Base-by-base conservation (phyloP, 2,329 filamentous ascomycete species). In the Alternaria sp. region DNA sequence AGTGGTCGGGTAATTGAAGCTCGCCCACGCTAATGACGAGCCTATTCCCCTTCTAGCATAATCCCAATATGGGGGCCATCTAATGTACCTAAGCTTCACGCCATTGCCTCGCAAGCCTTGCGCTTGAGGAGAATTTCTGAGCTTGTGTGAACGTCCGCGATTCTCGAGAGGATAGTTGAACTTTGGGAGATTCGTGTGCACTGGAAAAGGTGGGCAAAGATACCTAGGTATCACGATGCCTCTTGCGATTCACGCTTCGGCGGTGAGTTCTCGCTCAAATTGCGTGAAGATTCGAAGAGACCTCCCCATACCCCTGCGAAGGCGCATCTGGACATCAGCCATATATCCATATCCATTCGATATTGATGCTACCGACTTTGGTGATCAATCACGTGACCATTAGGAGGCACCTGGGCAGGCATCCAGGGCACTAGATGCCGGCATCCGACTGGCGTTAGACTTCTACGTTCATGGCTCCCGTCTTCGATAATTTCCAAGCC, bases 41-140 rank as follows among this genome's bases (percentile, higher is more conserved):
- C 23, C 46, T 30, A 56, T 65, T 23, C 64, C 58, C n/a, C 14
- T 54, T 60, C 23, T 5, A n/a, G 43, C 4, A 14, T 61, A 63
- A 54, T n/a, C 37, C 28, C 30, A 58, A 58, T 57, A 61, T 54
- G 23, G 53, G 26, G 30, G 58, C 41, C 25, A 54, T 49, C 43
- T 67, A 21, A 59, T 68, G 57, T 49, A 60, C 46, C 58, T 65
- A 63, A 67, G 68, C 66, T 63, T 66, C 51, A 47, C 43, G 58
- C 49, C 57, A 53, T 46, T 15, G 53, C 50, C 28, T 54, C 45
- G 61, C 64, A 67, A 65, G 63, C 59, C 63, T 66, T 43, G 41
- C 49, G 49, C 33, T 55, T 55, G 65, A 66, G 61, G 59, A 63
- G 51, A 55, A 60, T 63, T 64, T 41, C 43, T 66, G 58, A 63